Percentiles rank a stretch among this genome's conserved stretches.
Evolutionary conservation across 192 early-diverging fungal genomes (phyloP).

Genomic region (Backusella liffmaniae): DNA sequence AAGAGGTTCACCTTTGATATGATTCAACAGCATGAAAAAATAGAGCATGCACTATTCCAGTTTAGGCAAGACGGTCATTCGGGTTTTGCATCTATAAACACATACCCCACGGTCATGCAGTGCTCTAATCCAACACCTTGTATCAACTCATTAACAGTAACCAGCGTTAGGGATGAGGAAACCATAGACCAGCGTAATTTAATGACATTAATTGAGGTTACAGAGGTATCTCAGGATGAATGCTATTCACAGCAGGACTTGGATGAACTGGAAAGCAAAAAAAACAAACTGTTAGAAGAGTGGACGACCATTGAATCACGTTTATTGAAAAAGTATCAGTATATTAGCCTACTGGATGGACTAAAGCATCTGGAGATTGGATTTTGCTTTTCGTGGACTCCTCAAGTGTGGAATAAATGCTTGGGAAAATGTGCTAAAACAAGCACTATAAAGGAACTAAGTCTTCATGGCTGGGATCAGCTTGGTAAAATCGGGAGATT

Average conservation of each 20-base stretch:
- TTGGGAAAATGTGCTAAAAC: neutral
- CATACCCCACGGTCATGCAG: neutral
- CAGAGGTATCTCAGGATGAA: neutral
- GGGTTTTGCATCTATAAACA: constrained; percentile 10
- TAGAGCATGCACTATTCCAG: neutral
- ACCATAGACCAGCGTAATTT: neutral
- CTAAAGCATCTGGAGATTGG: constrained; percentile 3
- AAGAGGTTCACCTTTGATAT: constrained; percentile 4
- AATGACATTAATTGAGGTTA: neutral
- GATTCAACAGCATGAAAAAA: neutral
- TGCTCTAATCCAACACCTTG: neutral
- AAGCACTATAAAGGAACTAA: neutral
- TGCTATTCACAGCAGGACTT: neutral
- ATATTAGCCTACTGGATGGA: neutral
- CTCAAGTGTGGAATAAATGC: neutral
- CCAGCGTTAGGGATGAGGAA: neutral
- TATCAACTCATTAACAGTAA: neutral
- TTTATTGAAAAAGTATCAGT: neutral
- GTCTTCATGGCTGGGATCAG: constrained; percentile 15
- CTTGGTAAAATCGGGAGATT: neutral
- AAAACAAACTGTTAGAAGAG: neutral
- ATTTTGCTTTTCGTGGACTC: constrained; percentile 15
- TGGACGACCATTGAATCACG: neutral
- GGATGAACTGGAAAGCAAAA: neutral
- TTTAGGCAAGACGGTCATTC: constrained; percentile 6